A percentile compares a stretch with the other conserved stretches of the same genome.
Evolutionary conservation across 2,329 filamentous ascomycete species (phyloP).

Genomic region (Diaporthe sp.): DNA sequence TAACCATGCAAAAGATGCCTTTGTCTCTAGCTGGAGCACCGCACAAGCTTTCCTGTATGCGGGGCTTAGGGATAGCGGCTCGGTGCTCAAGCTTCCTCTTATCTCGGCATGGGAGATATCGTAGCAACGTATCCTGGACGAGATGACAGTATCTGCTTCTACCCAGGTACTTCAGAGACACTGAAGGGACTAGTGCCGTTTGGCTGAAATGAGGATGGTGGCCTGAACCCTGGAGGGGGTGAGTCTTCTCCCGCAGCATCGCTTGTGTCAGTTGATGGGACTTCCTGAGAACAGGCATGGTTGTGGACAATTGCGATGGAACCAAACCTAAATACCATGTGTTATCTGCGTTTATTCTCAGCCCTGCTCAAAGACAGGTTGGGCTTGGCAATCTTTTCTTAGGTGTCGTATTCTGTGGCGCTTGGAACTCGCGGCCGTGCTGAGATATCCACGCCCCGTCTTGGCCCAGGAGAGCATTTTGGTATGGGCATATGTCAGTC

Average conservation of each 20-base stretch:
- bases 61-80: background rate
- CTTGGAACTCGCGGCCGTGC: background rate
- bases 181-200: background rate
- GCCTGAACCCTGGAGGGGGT: background rate
- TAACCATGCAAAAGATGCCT: background rate
- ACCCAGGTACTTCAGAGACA: background rate
- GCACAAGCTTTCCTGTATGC: slow-evolving; percentile 1
- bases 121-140: background rate
- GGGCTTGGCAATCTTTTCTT: background rate
- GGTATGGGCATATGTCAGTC: background rate
- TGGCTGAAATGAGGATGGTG: background rate
- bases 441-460: background rate
- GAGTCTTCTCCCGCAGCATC: background rate
- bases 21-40: background rate
- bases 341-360: background rate
- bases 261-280: background rate
- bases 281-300: background rate
- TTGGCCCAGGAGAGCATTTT: background rate
- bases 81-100: background rate
- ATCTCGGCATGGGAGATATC: background rate
- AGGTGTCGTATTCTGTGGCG: background rate
- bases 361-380: background rate
- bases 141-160: background rate
- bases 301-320: background rate
- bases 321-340: background rate